phyloP scores from a whole-genome alignment of 768 basidiomycete species.

The Collybia sordida region DNA sequence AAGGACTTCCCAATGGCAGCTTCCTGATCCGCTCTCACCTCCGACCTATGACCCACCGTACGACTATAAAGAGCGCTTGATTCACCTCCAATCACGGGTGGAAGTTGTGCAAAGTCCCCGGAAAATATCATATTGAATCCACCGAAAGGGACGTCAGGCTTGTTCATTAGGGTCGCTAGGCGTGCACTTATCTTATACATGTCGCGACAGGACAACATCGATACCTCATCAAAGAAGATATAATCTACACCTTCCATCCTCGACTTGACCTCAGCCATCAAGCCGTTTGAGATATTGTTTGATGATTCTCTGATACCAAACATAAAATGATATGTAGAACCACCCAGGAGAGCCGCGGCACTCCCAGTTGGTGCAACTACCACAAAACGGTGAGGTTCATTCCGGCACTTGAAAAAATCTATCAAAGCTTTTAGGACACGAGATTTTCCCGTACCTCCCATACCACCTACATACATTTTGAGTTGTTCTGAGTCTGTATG shows the following conservation, averaged over 20 bases:
- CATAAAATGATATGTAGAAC: conserved; percentile 33
- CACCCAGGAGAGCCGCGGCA: conserved; percentile 26
- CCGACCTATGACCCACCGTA: conserved; percentile 5
- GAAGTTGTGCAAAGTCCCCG: conserved; percentile 46
- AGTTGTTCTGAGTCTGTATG: conserved; percentile 10
- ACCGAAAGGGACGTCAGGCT: conserved; percentile 24
- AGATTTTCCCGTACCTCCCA: conserved; percentile 29
- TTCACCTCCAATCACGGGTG: conserved; percentile 24
- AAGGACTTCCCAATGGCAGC: conserved; percentile 23
- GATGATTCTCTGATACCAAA: conserved; percentile 18
- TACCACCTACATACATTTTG: conserved; percentile 30
- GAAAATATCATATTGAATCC: conserved; percentile 42
- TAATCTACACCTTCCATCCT: conserved; percentile 31
- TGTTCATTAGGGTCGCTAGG: conserved; percentile 16
- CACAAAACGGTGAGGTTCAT: conserved; percentile 19
- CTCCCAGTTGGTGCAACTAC: conserved; percentile 30
- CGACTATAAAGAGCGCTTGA: conserved; percentile 19
- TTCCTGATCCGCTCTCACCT: conserved; percentile 12
- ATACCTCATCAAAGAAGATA: conserved; percentile 43
- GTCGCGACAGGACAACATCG: conserved; percentile 37
- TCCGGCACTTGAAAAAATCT: conserved; percentile 15
- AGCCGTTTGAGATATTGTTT: not conserved
- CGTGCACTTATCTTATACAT: conserved; percentile 26
- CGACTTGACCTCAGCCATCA: conserved; percentile 9
- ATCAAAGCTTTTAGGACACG: conserved; percentile 23